Conservation (phyloP, 352 stramenopile species). For the Phytophthora lateralis region DNA sequence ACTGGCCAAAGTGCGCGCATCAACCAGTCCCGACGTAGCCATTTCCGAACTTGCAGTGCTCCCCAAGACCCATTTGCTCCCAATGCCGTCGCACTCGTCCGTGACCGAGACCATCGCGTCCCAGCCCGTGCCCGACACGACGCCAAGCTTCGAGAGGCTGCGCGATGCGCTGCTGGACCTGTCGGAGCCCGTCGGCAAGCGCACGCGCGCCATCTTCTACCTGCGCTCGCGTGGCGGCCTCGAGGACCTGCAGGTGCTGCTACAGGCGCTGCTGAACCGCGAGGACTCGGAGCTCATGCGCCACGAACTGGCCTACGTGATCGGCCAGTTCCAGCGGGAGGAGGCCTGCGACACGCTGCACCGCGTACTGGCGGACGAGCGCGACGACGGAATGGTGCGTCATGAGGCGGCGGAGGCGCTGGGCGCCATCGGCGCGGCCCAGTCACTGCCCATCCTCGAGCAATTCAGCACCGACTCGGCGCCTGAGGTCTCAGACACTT, state of each 20-base stretch:
- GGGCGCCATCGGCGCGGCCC: conserved; percentile 92
- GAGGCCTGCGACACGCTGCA: conserved; percentile 80
- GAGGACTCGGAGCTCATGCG: conserved; percentile 94
- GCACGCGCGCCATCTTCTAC: conserved; percentile 93
- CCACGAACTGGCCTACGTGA: conserved; percentile 98
- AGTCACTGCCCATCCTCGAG: conserved; percentile 88
- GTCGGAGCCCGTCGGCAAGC: conserved; percentile 85
- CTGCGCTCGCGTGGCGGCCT: conserved; percentile 82
- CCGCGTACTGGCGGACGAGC: conserved; percentile 79
- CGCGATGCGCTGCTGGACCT: conserved; percentile 74
- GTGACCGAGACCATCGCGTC: conserved; percentile 23
- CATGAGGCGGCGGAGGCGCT: conserved; percentile 97
- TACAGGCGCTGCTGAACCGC: conserved; percentile 82
- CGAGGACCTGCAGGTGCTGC: conserved; percentile 79
- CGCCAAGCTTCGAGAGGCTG: conserved; percentile 68
- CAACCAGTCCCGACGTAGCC: conserved; percentile 20
- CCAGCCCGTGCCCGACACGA: conserved; percentile 13
- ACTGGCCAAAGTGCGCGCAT: conserved; percentile 1
- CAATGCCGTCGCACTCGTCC: conserved; percentile 30
- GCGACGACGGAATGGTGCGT: conserved; percentile 92
- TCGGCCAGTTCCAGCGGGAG: conserved; percentile 97
- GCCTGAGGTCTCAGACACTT: conserved; percentile 96
- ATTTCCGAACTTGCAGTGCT: conserved; percentile 1
- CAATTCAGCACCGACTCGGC: conserved; percentile 75
- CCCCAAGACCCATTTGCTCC: background rate